Evolutionary conservation across 352 stramenopile species (phyloP), one percentile per base, ranked within the genome.

Genomic region (Peronospora farinosa): DNA sequence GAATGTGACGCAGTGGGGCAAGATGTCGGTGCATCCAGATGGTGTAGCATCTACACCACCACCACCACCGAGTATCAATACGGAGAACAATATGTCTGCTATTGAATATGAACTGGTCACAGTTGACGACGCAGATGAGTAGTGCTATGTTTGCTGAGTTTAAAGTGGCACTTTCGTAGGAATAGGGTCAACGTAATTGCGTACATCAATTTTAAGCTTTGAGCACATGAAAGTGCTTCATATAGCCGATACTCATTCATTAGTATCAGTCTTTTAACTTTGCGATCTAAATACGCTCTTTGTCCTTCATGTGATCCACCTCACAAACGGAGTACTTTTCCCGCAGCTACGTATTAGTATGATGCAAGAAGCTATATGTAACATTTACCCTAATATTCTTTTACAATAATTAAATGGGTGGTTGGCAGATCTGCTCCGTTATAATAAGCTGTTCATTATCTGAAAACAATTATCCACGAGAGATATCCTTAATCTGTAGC

Each of bases 91-190:
- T 41, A 72, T 94, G 19, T 94, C 83, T 0, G 54, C 67, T 7
- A 53, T 94, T 46, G 83, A 94, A 60, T 94, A 94, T 57, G 83
- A 92, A 57, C 67, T 92, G 25, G 78, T 92, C 32, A 82, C 74
- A n/a, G 73, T 88, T 0, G 77, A 91, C 16, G 68, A 89, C 27
- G 36, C 49, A 3, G 77, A 76, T 15, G 69, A 89, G 55, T 72
- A 46, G 40, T 28, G 6, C 40, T 30, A 7, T 10, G 39, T 23
- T 16, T 45, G 25, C 3, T n/a, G 12, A 17, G 31, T 54, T 47
- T 25, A 15, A 56, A 27, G 23, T 7, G 5, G 23, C 23, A 7
- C 23, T 27, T 27, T 31, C n/a, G 31, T 43, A 64, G 40, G 9
- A 41, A 41, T 52, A 63, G 50, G 42, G 39, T 65, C 51, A 55